Conservation (phyloP, 2,329 filamentous ascomycete genomes). For the Rhynchosporium graminicola region DNA sequence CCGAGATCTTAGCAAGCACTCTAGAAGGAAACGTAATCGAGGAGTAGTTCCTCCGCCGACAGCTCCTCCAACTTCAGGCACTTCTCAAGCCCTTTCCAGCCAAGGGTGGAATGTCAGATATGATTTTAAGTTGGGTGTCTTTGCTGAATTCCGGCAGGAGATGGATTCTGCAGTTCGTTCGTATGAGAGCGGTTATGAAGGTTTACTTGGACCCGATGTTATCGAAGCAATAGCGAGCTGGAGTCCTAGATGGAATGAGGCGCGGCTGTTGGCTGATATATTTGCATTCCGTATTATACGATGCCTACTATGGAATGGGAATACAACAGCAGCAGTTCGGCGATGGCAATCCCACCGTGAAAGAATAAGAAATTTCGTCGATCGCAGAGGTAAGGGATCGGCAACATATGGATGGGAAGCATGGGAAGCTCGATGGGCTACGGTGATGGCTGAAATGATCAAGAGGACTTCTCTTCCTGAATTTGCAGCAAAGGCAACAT, state of each 20-base stretch:
- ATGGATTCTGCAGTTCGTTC: conserved; percentile 84
- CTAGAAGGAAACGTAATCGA: conserved; percentile 82
- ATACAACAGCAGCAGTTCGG: conserved; percentile 76
- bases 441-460: conserved; percentile 62
- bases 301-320: conserved; percentile 77
- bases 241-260: conserved; percentile 89
- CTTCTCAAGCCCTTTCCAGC: conserved; percentile 80
- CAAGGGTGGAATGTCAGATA: conserved; percentile 93
- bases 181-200: conserved; percentile 85
- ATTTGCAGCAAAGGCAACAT: conserved; percentile 50
- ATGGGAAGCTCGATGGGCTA: conserved; percentile 79
- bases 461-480: conserved; percentile 55
- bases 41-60: conserved; percentile 78
- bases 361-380: conserved; percentile 73
- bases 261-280: conserved; percentile 81
- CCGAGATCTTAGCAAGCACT: conserved; percentile 88
- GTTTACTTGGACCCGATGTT: conserved; percentile 77
- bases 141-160: conserved; percentile 92
- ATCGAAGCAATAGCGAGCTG: conserved; percentile 88
- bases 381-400: conserved; percentile 80
- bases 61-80: conserved; percentile 77
- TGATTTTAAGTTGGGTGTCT: conserved; percentile 88
- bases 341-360: conserved; percentile 78
- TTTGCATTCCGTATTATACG: conserved; percentile 79
- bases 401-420: conserved; percentile 91